Evolutionary conservation across 2,329 filamentous ascomycete genomes (phyloP).

Genomic region (Trichophyton schoenleinii): DNA sequence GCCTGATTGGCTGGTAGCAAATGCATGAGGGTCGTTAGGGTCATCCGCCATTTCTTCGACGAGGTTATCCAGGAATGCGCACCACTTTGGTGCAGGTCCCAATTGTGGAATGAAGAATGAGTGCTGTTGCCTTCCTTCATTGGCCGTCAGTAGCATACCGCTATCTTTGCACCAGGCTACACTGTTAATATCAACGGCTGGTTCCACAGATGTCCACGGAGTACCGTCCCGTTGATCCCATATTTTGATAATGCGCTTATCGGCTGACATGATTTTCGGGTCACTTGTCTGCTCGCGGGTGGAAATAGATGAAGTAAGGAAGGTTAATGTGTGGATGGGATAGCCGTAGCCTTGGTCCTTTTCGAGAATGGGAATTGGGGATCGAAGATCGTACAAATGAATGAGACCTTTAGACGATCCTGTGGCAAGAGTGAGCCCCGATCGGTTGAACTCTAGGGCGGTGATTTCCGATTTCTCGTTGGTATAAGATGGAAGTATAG

Average conservation of each 20-base stretch:
- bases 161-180: slow-evolving; percentile 86
- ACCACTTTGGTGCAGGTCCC: slow-evolving; percentile 89
- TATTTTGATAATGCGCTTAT: slow-evolving; percentile 94
- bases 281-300: slow-evolving; percentile 57
- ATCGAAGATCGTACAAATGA: slow-evolving; percentile 83
- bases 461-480: slow-evolving; percentile 55
- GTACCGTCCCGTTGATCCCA: slow-evolving; percentile 75
- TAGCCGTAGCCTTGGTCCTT: slow-evolving; percentile 97
- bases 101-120: slow-evolving; percentile 90
- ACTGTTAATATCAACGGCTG: slow-evolving; percentile 84
- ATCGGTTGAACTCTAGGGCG: slow-evolving; percentile 71
- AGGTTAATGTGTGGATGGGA: slow-evolving; percentile 71
- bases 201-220: slow-evolving; percentile 92
- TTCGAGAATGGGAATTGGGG: slow-evolving; percentile 68
- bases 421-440: slow-evolving; percentile 71
- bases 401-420: slow-evolving; percentile 82
- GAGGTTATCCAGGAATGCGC: slow-evolving; percentile 89
- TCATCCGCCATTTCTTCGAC: slow-evolving; percentile 97
- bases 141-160: slow-evolving; percentile 92
- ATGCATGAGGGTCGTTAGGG: slow-evolving; percentile 48
- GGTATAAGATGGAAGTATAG: slow-evolving; percentile 51
- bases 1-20: slow-evolving; percentile 37
- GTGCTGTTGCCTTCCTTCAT: slow-evolving; percentile 90
- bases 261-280: slow-evolving; percentile 73
- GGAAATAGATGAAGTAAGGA: slow-evolving; percentile 51